Percentiles rank a stretch among this genome's conserved stretches.
Conservation (phyloP, 1,284 basidiomycete species). For the Cryptococcus amylolentus region DNA sequence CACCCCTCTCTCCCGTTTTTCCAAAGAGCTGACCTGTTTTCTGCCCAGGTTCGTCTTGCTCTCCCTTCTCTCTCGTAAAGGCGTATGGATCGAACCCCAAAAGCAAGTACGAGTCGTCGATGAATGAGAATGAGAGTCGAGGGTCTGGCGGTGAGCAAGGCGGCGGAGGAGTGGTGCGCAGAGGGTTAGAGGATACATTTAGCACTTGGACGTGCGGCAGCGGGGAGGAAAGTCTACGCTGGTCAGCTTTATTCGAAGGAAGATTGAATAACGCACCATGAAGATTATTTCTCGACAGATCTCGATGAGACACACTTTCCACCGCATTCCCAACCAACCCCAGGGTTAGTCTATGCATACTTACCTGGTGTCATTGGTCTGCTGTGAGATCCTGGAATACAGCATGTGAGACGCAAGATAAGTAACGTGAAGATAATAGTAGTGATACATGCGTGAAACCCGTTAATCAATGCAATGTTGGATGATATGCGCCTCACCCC, state of each 20-base stretch:
- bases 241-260: background rate
- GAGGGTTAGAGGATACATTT: conserved; percentile 4
- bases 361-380: too few relatives aligned
- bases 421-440: background rate
- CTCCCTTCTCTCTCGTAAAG: background rate
- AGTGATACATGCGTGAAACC: too few relatives aligned
- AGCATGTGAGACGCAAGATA: background rate
- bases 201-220: conserved; percentile 11
- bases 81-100: background rate
- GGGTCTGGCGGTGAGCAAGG: background rate
- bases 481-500: too few relatives aligned
- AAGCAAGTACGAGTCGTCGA: background rate
- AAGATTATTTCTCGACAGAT: conserved; percentile 14
- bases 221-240: conserved; percentile 5
- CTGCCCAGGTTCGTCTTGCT: background rate
- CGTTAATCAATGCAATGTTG: too few relatives aligned
- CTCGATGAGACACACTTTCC: conserved; percentile 1
- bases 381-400: too few relatives aligned
- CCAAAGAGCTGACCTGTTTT: background rate
- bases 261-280: background rate
- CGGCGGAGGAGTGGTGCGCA: conserved; percentile 3
- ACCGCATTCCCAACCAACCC: conserved; percentile 1
- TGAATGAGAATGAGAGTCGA: background rate
- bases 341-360: background rate
- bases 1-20: background rate